phyloP scores from a whole-genome alignment of 306 rosid genomes.

The Styphnolobium japonicum region DNA sequence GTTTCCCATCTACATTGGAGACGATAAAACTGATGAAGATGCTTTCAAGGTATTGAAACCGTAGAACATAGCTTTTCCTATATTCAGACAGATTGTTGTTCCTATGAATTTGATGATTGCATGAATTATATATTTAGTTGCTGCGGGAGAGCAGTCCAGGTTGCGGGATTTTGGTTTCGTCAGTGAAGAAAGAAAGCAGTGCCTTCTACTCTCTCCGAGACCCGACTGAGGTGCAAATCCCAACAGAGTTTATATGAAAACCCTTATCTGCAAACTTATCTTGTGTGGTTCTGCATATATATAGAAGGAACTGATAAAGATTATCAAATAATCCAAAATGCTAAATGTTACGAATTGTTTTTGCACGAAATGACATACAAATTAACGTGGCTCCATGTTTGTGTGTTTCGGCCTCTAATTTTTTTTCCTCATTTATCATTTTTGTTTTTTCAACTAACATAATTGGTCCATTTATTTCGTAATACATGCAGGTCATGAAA shows the following conservation, averaged over 20 bases:
- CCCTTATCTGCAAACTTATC: neutral
- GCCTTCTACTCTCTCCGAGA: conserved; percentile 81
- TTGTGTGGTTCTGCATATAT: neutral
- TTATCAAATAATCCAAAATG: too few species aligned
- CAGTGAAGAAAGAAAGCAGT: conserved; percentile 69
- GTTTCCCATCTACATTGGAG: conserved; percentile 86
- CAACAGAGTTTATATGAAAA: too few species aligned
- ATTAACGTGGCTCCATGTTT: too few species aligned
- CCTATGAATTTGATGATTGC: neutral
- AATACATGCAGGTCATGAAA: conserved; percentile 67
- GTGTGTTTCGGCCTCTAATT: too few species aligned
- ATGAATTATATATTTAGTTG: conserved; percentile 37
- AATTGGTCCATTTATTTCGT: too few species aligned
- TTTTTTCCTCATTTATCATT: too few species aligned
- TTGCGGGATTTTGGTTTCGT: conserved; percentile 79
- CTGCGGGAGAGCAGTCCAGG: conserved; percentile 61
- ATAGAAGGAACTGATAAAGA: neutral
- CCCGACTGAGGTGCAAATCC: conserved; percentile 58
- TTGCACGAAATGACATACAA: too few species aligned
- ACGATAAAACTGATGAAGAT: conserved; percentile 91
- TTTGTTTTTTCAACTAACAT: too few species aligned
- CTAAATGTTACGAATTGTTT: too few species aligned
- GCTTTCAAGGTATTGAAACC: conserved; percentile 69
- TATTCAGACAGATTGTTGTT: neutral
- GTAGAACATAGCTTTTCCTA: neutral